Evolutionary conservation across 371 early-diverging fungal species (phyloP).

Genomic region (Mucor indicus): DNA sequence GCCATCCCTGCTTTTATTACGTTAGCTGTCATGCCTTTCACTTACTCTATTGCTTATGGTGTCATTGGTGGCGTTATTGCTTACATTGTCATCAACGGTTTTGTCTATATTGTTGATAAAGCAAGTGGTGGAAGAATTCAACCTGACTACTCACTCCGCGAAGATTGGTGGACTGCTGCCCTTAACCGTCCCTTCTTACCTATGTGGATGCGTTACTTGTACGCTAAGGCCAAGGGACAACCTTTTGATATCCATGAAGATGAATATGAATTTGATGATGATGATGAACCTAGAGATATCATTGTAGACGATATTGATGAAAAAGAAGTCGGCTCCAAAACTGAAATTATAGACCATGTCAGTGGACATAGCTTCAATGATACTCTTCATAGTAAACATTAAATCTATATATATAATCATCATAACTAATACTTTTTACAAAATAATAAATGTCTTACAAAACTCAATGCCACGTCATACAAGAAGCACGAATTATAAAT

Average conservation of each 20-base stretch:
- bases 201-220: constrained; percentile 34
- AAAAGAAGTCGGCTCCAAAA: constrained; percentile 8
- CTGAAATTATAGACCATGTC: constrained; percentile 5
- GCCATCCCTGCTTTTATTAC: constrained; percentile 76
- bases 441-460: too few relatives aligned
- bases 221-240: constrained; percentile 27
- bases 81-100: constrained; percentile 59
- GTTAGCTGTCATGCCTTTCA: constrained; percentile 73
- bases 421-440: too few relatives aligned
- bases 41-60: constrained; percentile 73
- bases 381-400: too few relatives aligned
- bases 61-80: constrained; percentile 63
- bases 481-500: too few relatives aligned
- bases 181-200: constrained; percentile 33
- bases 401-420: too few relatives aligned
- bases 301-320: constrained; percentile 1
- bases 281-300: constrained; percentile 12
- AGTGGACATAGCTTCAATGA: constrained; percentile 9
- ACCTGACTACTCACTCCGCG: constrained; percentile 43
- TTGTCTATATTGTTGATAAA: constrained; percentile 47
- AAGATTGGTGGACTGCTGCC: constrained; percentile 47
- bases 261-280: constrained; percentile 30
- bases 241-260: constrained; percentile 31
- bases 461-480: too few relatives aligned
- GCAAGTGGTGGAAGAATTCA: constrained; percentile 48